Conservation (phyloP, 176 grass and related monocot genomes). For the Oryza glaberrima region DNA sequence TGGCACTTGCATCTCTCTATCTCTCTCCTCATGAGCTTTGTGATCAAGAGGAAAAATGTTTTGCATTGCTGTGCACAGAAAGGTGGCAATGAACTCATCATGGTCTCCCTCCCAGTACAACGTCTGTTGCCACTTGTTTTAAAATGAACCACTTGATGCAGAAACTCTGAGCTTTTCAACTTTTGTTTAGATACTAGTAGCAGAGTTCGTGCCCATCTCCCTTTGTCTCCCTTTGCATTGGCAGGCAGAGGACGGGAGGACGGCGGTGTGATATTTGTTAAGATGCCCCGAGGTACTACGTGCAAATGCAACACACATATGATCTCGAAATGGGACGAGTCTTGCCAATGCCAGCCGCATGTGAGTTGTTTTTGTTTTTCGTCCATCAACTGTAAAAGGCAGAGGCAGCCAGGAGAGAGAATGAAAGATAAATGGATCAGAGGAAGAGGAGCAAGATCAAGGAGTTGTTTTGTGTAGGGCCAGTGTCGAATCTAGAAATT, state of each 20-base stretch:
- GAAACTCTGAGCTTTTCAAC: neutral
- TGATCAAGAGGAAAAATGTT: slow-evolving; percentile 7
- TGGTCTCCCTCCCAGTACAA: slow-evolving; percentile 1
- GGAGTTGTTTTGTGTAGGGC: neutral
- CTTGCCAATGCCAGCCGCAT: neutral
- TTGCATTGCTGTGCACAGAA: slow-evolving; percentile 7
- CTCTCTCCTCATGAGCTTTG: slow-evolving; percentile 37
- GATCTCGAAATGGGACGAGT: neutral
- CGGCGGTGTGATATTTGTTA: slow-evolving; percentile 7
- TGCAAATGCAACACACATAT: neutral
- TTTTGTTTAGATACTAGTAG: neutral
- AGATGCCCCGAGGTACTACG: neutral
- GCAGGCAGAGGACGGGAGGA: neutral
- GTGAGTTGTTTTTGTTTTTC: neutral
- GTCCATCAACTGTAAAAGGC: neutral
- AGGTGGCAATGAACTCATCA: slow-evolving; percentile 24
- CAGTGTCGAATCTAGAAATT: neutral
- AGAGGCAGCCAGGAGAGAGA: neutral
- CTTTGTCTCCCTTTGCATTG: slow-evolving; percentile 9
- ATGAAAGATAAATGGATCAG: too few relatives aligned
- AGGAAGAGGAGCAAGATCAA: neutral
- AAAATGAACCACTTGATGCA: neutral
- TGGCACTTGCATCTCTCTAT: slow-evolving; percentile 25
- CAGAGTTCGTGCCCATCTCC: slow-evolving; percentile 12
- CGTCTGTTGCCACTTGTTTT: slow-evolving; percentile 4